Conservation (phyloP, 768 basidiomycete genomes). For the Hirschioporus abietinus region DNA sequence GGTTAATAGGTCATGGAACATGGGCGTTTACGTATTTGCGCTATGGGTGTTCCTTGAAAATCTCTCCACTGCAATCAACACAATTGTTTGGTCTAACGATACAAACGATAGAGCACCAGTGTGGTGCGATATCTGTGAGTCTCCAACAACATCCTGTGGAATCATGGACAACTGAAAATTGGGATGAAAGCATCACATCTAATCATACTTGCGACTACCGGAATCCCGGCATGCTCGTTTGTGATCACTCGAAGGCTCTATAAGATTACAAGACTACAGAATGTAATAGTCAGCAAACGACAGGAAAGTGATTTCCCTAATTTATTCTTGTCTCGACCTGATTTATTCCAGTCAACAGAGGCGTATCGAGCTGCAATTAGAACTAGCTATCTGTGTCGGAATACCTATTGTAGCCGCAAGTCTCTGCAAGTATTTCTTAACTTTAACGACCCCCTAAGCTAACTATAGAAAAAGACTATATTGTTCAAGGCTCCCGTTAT, state of each 20-base stretch:
- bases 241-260: conserved; percentile 47
- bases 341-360: not conserved
- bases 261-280: conserved; percentile 44
- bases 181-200: conserved; percentile 32
- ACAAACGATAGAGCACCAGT: conserved; percentile 28
- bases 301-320: conserved; percentile 29
- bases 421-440: not conserved
- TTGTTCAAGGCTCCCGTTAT: not conserved
- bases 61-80: conserved; percentile 28
- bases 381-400: not conserved
- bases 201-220: conserved; percentile 27
- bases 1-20: conserved; percentile 16
- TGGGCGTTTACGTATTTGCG: conserved; percentile 29
- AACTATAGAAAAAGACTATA: not conserved
- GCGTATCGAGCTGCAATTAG: not conserved
- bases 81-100: conserved; percentile 32
- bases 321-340: no score
- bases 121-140: conserved; percentile 56
- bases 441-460: not conserved
- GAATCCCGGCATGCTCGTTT: conserved; percentile 33
- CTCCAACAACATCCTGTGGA: not conserved
- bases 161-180: not conserved
- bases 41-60: conserved; percentile 24
- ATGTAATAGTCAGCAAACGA: conserved; percentile 43
- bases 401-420: not conserved